Evolutionary conservation across 768 basidiomycete species (phyloP).

Genomic region (Psilocybe cyanescens): DNA sequence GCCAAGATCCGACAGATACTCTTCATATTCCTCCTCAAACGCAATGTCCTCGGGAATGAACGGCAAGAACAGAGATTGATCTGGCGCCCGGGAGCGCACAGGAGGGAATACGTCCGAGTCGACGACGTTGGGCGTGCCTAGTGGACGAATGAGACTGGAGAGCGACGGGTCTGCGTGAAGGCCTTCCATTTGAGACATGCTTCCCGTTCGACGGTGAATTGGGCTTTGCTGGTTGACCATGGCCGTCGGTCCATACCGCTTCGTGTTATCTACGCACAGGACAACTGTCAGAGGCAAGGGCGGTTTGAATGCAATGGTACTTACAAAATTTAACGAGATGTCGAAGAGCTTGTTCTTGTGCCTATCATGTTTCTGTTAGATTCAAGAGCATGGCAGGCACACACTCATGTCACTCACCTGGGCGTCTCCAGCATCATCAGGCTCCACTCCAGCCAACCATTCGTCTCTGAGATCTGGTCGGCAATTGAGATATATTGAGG

Average conservation of each 20-base stretch:
- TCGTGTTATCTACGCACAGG: conserved; percentile 73
- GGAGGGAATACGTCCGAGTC: conserved; percentile 97
- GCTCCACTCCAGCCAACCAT: conserved; percentile 93
- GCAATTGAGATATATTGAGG: conserved; percentile 96
- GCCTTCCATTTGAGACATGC: conserved; percentile 83
- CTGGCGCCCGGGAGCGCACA: conserved; percentile 81
- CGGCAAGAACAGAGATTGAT: conserved; percentile 83
- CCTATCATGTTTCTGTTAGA: conserved; percentile 45
- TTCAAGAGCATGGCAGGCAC: background rate
- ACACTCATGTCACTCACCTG: conserved; percentile 53
- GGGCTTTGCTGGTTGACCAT: conserved; percentile 54
- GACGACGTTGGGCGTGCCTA: conserved; percentile 75
- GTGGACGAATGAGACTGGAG: conserved; percentile 71
- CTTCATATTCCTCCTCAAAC: conserved; percentile 97
- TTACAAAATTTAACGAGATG: conserved; percentile 94
- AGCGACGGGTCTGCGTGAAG: conserved; percentile 76
- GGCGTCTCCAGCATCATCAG: conserved; percentile 91
- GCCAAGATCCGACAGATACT: conserved; percentile 88
- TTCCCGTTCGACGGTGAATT: conserved; percentile 77
- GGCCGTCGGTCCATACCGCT: conserved; percentile 76
- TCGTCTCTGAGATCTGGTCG: conserved; percentile 96
- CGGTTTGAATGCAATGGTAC: conserved; percentile 29
- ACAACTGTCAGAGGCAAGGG: conserved; percentile 10
- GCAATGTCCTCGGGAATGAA: conserved; percentile 94
- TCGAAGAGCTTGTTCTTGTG: conserved; percentile 93